Evolutionary conservation across 306 rosid genomes (phyloP).

Genomic region (Fragaria nilgerrensis): DNA sequence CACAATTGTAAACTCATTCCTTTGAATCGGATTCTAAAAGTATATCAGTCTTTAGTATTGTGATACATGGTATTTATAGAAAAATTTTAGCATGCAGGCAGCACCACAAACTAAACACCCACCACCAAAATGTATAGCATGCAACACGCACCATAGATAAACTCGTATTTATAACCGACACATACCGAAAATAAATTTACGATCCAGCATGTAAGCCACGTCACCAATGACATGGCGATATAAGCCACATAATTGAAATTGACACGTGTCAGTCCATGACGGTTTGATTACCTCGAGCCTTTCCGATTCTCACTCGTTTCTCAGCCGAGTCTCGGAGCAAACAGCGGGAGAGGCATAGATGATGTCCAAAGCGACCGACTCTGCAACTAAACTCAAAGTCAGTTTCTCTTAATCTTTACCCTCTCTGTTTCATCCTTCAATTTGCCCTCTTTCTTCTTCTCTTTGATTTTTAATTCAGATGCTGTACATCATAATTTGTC

Average conservation of each 20-base stretch:
- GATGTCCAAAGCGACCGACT: slow-evolving; percentile 63
- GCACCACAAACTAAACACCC: too few relatives aligned
- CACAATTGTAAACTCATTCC: too few relatives aligned
- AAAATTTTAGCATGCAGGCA: too few relatives aligned
- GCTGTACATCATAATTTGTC: slow-evolving; percentile 18
- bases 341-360: slow-evolving; percentile 42
- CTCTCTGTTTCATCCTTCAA: background rate
- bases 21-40: too few relatives aligned
- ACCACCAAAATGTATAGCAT: too few relatives aligned
- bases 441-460: background rate
- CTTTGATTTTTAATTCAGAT: background rate
- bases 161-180: too few relatives aligned
- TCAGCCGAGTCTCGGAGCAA: slow-evolving; percentile 18
- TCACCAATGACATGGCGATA: too few relatives aligned
- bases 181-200: too few relatives aligned
- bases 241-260: background rate
- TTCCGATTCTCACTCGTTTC: background rate
- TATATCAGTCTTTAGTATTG: too few relatives aligned
- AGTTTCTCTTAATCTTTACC: slow-evolving; percentile 26
- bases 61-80: too few relatives aligned
- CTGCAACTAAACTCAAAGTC: slow-evolving; percentile 46
- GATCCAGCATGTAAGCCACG: too few relatives aligned
- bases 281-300: background rate
- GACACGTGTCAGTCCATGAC: background rate
- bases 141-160: too few relatives aligned